Evolutionary conservation across 495 filamentous ascomycete genomes (phyloP), one percentile per base, ranked within the genome.

Genomic region (Cercophora samala): DNA sequence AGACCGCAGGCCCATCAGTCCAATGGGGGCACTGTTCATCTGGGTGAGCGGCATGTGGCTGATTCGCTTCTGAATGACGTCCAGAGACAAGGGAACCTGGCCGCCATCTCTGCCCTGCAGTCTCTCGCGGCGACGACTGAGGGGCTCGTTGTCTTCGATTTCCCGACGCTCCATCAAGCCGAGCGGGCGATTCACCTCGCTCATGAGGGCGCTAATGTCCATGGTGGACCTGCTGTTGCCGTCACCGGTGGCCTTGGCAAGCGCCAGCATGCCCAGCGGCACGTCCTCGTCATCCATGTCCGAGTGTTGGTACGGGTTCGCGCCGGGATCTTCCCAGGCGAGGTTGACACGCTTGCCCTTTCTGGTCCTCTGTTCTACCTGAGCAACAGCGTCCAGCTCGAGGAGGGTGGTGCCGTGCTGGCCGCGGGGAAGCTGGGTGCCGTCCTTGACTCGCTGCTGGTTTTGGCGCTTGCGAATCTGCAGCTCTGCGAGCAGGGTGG

Each of bases 391-490:
- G 70, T 99, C 94, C 58, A 98, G 83, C 74, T 99, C 86, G 1
- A 99, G 83, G 2, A 99, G 83, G 0, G 96, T 98, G 0, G 96
- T 98, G n/a, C 89, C 89, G 55, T 91, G 91, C 80, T 96, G 86
- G 5, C 93, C 93, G 54, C 89, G 86, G 11, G 90, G 89, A 68
- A 86, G 90, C 1, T 82, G 86, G 25, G 87, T 80, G 5, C 86
- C 85, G 2, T 90, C 91, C 13, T 89, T 86, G 51, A 85, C 92
- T 56, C 95, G 87, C 58, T 85, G 82, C 75, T 91, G 90, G 70
- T 92, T 87, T 68, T 94, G 90, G 51, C 89, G 86, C 74, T 98
- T 98, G 26, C 95, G 88, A 59, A 95, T 79, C 75, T 97, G 91
- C 19, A 99, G 81, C 74, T 99, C 95, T 2, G 96, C 96, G 22